Evolutionary conservation across 805 yeast genomes (phyloP), one percentile per base, ranked within the genome.

Genomic region (Spathaspora arborariae): DNA sequence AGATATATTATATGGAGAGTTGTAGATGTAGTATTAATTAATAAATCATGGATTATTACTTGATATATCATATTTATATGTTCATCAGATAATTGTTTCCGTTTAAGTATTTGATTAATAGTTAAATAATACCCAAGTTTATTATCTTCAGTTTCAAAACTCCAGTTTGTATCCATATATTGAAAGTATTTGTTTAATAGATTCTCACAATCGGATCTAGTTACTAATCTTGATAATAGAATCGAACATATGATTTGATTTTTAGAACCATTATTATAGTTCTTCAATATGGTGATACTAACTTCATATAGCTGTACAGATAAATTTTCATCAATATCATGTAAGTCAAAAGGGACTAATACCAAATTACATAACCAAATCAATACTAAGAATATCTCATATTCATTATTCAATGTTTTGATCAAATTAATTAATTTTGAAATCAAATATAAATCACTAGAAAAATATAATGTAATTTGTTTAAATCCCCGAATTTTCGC

Each of bases 311-410:
- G 54, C 2, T 59, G 45, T 1, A 55, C 51, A 4, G 76, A 56
- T 5, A 77, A 60, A 0, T 62, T 46, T 0, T 57, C 47, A 2
- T 59, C 51, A 13, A 84, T 62, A 0, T 64, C 51, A 1, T 61
- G 63, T 20, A 91, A 65, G 1, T 79, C 74, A 57, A 91, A 90
- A 0, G 98, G 97, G 0, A 83, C 79, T n/a, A 86, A 65, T 0
- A 82, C 75, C 19, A 90, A 65, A 8, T 84, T 79, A 0, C 84
- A 75, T 8, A 88, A 70, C 96, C 96, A 91, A 2, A 85, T 67
- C 7, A 89, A 62, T 37, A 81, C 57, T 9, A 83, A 41, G 47
- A 65, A 68, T 1, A 49, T 45, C 44, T 67, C 70, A 45, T 53
- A 54, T 22, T 59, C 67, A 30, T 50, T 47, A n/a, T 45, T 57